Conservation (phyloP, 202 grass and related monocot species). For the Eragrostis tef region DNA sequence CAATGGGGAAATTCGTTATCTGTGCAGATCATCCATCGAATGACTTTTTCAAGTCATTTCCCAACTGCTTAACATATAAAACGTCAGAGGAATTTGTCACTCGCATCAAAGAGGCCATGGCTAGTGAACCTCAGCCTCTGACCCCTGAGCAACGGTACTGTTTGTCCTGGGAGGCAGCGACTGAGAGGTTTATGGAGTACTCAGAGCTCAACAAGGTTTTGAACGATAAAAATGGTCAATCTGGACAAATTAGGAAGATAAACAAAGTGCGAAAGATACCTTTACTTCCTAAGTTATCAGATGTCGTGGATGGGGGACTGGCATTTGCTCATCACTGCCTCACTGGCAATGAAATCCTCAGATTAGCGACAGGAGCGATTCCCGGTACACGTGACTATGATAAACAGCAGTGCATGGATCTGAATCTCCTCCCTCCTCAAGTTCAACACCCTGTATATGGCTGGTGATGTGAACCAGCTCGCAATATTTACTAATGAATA, state of each 20-base stretch:
- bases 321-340: constrained; percentile 90
- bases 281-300: constrained; percentile 65
- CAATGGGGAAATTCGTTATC: constrained; percentile 91
- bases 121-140: constrained; percentile 67
- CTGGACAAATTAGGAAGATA: constrained; percentile 23
- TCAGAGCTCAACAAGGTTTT: constrained; percentile 82
- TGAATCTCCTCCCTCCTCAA: constrained; percentile 73
- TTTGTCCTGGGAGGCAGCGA: constrained; percentile 90
- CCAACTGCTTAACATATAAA: constrained; percentile 86
- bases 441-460: constrained; percentile 73
- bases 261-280: constrained; percentile 53
- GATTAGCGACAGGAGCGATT: constrained; percentile 84
- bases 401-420: constrained; percentile 78
- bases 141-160: constrained; percentile 67
- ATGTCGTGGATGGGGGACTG: constrained; percentile 74
- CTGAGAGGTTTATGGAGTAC: constrained; percentile 83
- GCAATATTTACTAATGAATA: constrained; percentile 24
- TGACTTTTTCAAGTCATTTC: constrained; percentile 81
- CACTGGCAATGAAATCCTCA: constrained; percentile 83
- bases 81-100: constrained; percentile 74
- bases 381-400: constrained; percentile 83
- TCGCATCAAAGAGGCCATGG: constrained; percentile 69
- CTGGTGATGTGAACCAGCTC: constrained; percentile 51
- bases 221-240: constrained; percentile 40
- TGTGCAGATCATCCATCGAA: constrained; percentile 94